Evolutionary conservation across 331 rosid species (phyloP), one percentile per base, ranked within the genome.

Genomic region (Phaseolus coccineus): DNA sequence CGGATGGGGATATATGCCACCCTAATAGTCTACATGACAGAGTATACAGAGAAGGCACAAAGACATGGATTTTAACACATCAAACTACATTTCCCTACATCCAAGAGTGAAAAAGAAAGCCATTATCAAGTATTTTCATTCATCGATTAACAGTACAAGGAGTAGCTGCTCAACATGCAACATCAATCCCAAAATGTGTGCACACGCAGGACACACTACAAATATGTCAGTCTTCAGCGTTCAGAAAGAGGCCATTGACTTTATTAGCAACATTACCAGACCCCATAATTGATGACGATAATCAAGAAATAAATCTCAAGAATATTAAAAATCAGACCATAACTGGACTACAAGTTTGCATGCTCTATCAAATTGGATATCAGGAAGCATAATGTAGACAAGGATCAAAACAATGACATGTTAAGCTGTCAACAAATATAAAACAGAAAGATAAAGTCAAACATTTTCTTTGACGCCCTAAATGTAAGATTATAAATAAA

Each of bases 181-280:
- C 58, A 39, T 19, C 12, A 25, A 69, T 47, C 74, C 24, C 4
- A 59, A 5, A 44, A 6, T 39, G 15, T 7, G 27, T 6, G 1
- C 56, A 68, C 19, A 13, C 5, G 6, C 57, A 30, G 3, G 4
- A 46, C 5, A 6, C 5, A 6, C 33, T 40, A 25, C 14, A 4
- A 46, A 69, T 19, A 19, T 27, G 31, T 14, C 74, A 27, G 3
- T 46, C 58, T 46, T 8, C 74, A 46, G 10, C 8, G 30, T 19
- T 25, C 13, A 22, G 30, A 33, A n/a, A 30, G 15, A 8, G 15
- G 22, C 22, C 27, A 69, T 27, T 16, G 14, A 47, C 42, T 63
- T 53, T 19, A 58, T 30, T 48, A 78, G 42, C 40, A 46, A 58
- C 47, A 22, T 74, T 8, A 66, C 71, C 44, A 70, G 28, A 44